Conservation (phyloP, 768 basidiomycete species). For the Pholiota microspora region DNA sequence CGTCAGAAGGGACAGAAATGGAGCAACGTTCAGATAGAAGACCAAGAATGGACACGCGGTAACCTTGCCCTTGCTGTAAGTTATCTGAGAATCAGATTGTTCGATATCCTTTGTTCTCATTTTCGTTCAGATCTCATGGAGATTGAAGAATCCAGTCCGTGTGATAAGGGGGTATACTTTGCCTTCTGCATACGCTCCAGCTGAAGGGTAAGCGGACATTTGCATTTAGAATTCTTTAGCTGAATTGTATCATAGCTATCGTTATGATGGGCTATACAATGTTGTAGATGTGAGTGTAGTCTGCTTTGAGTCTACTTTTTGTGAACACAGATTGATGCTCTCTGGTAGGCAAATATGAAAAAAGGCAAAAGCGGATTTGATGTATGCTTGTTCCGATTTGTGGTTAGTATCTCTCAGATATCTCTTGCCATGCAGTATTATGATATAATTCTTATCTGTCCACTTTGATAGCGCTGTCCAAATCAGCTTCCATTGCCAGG, state of each 20-base stretch:
- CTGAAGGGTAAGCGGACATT: slow-evolving; percentile 9
- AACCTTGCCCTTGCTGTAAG: slow-evolving; percentile 12
- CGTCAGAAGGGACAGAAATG: neutral
- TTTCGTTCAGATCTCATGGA: slow-evolving; percentile 6
- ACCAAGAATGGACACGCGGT: slow-evolving; percentile 14
- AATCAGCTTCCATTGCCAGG: slow-evolving; percentile 10
- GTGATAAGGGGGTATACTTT: slow-evolving; percentile 14
- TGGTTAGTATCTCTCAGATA: slow-evolving; percentile 1
- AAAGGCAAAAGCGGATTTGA: slow-evolving; percentile 9
- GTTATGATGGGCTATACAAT: slow-evolving; percentile 16
- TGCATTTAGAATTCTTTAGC: neutral
- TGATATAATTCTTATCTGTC: neutral
- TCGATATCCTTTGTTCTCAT: neutral
- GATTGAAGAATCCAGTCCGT: slow-evolving; percentile 8
- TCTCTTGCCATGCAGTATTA: neutral
- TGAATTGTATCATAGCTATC: slow-evolving; percentile 10
- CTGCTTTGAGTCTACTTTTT: neutral
- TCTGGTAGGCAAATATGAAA: slow-evolving; percentile 5
- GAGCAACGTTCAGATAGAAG: slow-evolving; percentile 5
- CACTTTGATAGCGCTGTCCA: slow-evolving; percentile 5
- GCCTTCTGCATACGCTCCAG: slow-evolving; percentile 10
- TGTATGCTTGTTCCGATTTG: slow-evolving; percentile 15
- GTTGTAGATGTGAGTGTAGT: slow-evolving; percentile 8
- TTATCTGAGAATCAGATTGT: neutral
- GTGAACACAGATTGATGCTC: neutral